Evolutionary conservation across 2,329 filamentous ascomycete genomes (phyloP).

Genomic region (Aureobasidium melanogenum): DNA sequence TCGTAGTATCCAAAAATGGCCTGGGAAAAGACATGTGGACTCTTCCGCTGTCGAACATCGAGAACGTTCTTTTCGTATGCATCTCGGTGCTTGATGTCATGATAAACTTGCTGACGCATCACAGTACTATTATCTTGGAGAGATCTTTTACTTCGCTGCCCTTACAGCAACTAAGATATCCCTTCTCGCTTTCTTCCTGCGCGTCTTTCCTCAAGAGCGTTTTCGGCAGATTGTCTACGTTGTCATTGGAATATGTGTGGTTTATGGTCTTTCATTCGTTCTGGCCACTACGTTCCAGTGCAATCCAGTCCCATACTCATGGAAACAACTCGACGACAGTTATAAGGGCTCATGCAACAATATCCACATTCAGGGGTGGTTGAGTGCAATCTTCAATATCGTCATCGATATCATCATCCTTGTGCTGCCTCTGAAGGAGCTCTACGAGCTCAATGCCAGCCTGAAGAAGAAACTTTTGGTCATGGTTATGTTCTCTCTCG

Average conservation of each 20-base stretch:
- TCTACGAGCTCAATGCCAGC: slow-evolving; percentile 13
- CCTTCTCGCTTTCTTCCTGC: slow-evolving; percentile 26
- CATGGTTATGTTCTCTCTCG: slow-evolving; percentile 15
- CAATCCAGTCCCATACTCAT: slow-evolving; percentile 9
- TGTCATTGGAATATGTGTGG: slow-evolving; percentile 21
- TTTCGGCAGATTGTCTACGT: slow-evolving; percentile 22
- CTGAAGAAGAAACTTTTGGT: slow-evolving; percentile 13
- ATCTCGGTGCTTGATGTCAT: neutral
- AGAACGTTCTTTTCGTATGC: slow-evolving; percentile 12
- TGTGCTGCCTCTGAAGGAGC: slow-evolving; percentile 12
- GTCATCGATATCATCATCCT: slow-evolving; percentile 15
- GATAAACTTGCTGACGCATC: neutral
- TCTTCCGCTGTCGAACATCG: slow-evolving; percentile 15
- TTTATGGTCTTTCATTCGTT: slow-evolving; percentile 11
- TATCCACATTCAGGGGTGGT: slow-evolving; percentile 8
- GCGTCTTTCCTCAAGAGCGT: slow-evolving; percentile 25
- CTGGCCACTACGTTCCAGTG: slow-evolving; percentile 13
- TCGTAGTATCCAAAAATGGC: slow-evolving; percentile 16
- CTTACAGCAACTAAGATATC: slow-evolving; percentile 27
- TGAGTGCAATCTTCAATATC: slow-evolving; percentile 14
- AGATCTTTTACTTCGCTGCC: slow-evolving; percentile 24
- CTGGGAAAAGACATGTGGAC: slow-evolving; percentile 20
- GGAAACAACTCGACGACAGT: slow-evolving; percentile 3
- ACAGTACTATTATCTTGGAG: slow-evolving; percentile 3
- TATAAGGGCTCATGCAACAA: slow-evolving; percentile 6